Evolutionary conservation across 345 rosid species (phyloP), one percentile per base, ranked within the genome.

Genomic region (Orychophragmus violaceus): DNA sequence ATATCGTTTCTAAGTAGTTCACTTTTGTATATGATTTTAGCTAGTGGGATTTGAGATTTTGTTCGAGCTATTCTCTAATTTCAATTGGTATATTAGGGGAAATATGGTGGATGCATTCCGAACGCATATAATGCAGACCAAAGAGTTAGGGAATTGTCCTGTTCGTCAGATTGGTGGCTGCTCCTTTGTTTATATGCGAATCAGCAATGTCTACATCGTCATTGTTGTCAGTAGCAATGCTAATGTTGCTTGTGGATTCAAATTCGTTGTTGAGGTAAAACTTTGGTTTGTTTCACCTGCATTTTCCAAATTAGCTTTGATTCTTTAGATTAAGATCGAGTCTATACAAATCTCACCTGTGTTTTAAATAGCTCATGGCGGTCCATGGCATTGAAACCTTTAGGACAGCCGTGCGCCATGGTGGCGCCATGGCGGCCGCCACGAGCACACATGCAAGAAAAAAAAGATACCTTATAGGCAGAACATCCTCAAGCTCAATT

Each of bases 31-130:
- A 53, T 17, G 50, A 54, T 18, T 71, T 53, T 45, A 57, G 64
- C 39, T 25, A n/a, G n/a, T 23, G 2, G 8, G 24, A 51, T 52
- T 61, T 29, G 42, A 21, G 45, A 36, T 46, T 36, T 59, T n/a
- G 5, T 19, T 49, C 22, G 36, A 63, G 49, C 51, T 51, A 5
- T 18, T 19, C 11, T 22, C 23, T 18, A 3, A 35, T 27, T 17
- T 7, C 18, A 13, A 13, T 36, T 36, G 8, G 1, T 0, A 1
- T 1, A 1, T 36, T 56, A 91, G 99, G 68, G 96, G 96, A 46
- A 95, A 91, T 55, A 95, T 95, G 99, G 97, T 95, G 80, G 97
- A 94, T 76, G 99, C 99, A n/a, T 95, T 95, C 64, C 85, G 99
- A 49, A 82, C 74, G 78, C 99, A 95, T 79, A 91, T 95, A 72